Evolutionary conservation across 163 green algal species (phyloP).

Genomic region (Volvox carteri): DNA sequence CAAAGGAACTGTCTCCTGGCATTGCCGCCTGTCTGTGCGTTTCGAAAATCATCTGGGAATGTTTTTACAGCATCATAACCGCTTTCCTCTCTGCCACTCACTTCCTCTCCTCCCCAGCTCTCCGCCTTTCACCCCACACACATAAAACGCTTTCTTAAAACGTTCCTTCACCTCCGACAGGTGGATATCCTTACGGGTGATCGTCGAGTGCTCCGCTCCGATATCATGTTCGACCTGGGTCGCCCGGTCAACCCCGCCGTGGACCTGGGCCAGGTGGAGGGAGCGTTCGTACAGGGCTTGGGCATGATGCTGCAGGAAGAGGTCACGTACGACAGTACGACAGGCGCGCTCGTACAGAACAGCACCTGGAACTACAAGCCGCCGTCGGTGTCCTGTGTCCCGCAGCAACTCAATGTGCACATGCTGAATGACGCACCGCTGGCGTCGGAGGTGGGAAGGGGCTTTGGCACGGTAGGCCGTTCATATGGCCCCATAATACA

Average conservation of each 20-base stretch:
- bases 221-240: conserved; percentile 82
- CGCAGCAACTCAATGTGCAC: conserved; percentile 69
- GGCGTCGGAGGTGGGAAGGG: conserved; percentile 41
- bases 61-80: too few species aligned
- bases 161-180: not conserved
- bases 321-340: conserved; percentile 64
- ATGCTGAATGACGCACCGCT: conserved; percentile 72
- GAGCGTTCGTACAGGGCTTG: conserved; percentile 79
- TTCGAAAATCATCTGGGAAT: too few species aligned
- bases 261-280: conserved; percentile 85
- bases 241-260: conserved; percentile 79
- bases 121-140: too few species aligned
- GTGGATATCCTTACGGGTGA: conserved; percentile 86
- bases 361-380: conserved; percentile 85
- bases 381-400: conserved; percentile 68
- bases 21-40: too few species aligned
- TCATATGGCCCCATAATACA: not conserved
- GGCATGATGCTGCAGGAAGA: conserved; percentile 75
- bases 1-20: too few species aligned
- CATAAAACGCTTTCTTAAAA: too few species aligned
- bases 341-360: conserved; percentile 61
- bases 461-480: not conserved
- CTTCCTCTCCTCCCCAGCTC: too few species aligned
- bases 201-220: conserved; percentile 68
- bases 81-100: too few species aligned